Base-by-base conservation (phyloP, 2,329 filamentous ascomycete species). In the Dothideomycetes sp. region DNA sequence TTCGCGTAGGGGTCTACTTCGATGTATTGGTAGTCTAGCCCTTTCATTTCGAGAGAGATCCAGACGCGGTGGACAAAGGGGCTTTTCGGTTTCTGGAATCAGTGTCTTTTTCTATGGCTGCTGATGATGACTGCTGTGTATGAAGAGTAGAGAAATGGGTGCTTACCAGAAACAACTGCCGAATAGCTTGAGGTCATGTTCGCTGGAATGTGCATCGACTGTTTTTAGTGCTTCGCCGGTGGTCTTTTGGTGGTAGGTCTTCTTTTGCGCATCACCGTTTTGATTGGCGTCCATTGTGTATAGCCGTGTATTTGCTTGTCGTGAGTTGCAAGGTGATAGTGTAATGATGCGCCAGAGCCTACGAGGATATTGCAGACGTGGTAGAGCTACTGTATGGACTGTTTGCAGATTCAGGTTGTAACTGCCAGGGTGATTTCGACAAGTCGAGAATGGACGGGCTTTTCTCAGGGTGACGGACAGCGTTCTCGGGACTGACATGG, bases 21-120 rank as follows among this genome's bases (percentile, higher is more conserved):
- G 50, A 86, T 79, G 59, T 93, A 94, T 55, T 93, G 84, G 55
- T 94, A 94, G 29, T 74, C 65, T 7, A 91, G 69, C 14, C 75
- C 72, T 57, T 91, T 91, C 51, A 79, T 69, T 58, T 94, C 85
- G 27, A 94, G 69, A 1, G 85, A 82, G 47, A 94, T 91, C 86
- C 86, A 94, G 18, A 91, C 82, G 14, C 85, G 77, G 56, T 93
- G 85, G 2, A 86, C 85, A 55, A 89, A 91, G 18, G 85, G 85
- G 53, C 81, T 84, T 33, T 11, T 12, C 2, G 14, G 14, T 5
- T 37, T 8, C 14, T 5, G n/a, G n/a, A n/a, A n/a, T 29, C 24
- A 29, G 24, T 29, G 7, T 29, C 8, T 29, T 29, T 29, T 29
- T 12, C 7, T 29, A 12, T 12, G 24, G 24, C 24, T 7, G 24